phyloP scores from a whole-genome alignment of 2,329 filamentous ascomycete species.

The Colletotrichum falcatum region DNA sequence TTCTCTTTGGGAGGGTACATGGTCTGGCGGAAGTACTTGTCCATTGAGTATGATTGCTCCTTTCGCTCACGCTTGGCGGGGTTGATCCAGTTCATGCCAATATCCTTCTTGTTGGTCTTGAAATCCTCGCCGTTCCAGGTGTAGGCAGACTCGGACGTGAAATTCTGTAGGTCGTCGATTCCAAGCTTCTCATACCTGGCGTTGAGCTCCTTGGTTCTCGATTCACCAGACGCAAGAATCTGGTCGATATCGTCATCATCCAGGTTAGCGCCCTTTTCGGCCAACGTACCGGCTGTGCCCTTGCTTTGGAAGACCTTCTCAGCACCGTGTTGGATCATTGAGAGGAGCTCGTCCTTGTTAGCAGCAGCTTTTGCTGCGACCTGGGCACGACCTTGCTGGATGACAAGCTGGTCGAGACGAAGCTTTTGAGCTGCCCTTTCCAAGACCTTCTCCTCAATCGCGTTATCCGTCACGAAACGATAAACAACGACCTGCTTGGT shows the following conservation, averaged over 20 bases:
- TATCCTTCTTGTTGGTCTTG: constrained; percentile 89
- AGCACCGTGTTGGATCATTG: constrained; percentile 99
- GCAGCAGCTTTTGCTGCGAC: constrained; percentile 90
- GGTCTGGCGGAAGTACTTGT: constrained; percentile 96
- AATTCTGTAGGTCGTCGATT: constrained; percentile 96
- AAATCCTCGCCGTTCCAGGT: constrained; percentile 99
- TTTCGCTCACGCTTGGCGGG: constrained; percentile 98
- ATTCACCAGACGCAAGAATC: constrained; percentile 87
- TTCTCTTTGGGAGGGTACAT: constrained; percentile 84
- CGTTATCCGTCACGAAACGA: constrained; percentile 96
- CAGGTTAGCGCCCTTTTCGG: constrained; percentile 71
- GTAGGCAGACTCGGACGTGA: constrained; percentile 96
- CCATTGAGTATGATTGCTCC: constrained; percentile 97
- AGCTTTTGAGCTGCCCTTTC: constrained; percentile 97
- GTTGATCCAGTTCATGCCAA: constrained; percentile 96
- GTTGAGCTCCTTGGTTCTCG: constrained; percentile 89
- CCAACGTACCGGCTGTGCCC: constrained; percentile 70
- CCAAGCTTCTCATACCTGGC: constrained; percentile 97
- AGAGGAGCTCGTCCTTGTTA: constrained; percentile 94
- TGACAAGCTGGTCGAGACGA: constrained; percentile 95
- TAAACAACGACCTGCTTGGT: constrained; percentile 98
- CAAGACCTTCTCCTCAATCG: constrained; percentile 97
- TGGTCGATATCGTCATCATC: constrained; percentile 90
- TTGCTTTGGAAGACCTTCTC: constrained; percentile 89
- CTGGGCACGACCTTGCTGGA: constrained; percentile 95